Evolutionary conservation across 2,329 filamentous ascomycete species (phyloP), one percentile per base, ranked within the genome.

Genomic region (Boeremia exigua): DNA sequence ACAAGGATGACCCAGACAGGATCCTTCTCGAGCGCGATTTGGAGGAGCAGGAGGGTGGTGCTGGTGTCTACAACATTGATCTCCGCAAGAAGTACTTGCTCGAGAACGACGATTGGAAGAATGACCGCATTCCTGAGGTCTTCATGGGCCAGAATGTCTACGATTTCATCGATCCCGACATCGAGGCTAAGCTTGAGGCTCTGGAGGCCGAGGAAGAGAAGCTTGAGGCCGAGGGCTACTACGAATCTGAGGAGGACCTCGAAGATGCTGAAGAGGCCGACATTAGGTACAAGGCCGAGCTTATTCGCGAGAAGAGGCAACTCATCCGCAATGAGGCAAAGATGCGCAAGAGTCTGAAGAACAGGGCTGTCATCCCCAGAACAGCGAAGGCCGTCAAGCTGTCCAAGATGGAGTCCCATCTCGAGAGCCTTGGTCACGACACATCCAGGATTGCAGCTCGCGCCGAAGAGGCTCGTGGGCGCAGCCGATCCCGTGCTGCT

Each of bases 321-420:
- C 83, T 97, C 60, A 95, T 98, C 79, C 88, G 91, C 74, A 98
- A 98, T 79, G 95, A 96, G 70, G 90, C 92, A 61, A 90, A 91
- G 80, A 92, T 96, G 88, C 91, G 92, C 80, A 98, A 96, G 83
- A 89, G 89, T 37, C 87, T 99, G 75, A 98, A 99, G 88, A 99
- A 99, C 83, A 87, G 92, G 66, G 94, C 95, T 59, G 85, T 94
- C 66, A 96, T 99, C 62, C 96, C 95, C 23, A 88, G 95, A 71
- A 90, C 88, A 66, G 85, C 87, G 65, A 87, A 88, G 74, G 86
- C 91, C 75, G 92, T 93, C 81, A 88, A 90, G 59, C 82, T 96
- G 48, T 90, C 91, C 19, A 88, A 96, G 76, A 91, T 98, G 84
- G 89, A 96, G 76, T 85, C 89, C 56, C 89, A 91, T 56, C 85